Evolutionary conservation across 169 alveolate species (phyloP), one percentile per base, ranked within the genome.

Genomic region (Cryptosporidium sp.): DNA sequence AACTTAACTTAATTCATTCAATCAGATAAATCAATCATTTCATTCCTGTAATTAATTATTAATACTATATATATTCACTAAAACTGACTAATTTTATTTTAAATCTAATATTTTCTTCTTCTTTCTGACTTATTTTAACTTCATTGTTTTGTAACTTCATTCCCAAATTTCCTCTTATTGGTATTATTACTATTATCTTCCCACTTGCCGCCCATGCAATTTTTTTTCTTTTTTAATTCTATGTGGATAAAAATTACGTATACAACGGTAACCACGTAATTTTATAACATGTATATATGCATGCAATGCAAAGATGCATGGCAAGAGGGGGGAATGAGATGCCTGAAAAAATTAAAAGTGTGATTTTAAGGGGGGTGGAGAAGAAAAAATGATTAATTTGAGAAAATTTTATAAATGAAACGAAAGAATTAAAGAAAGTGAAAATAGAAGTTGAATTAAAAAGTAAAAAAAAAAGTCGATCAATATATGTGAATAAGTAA

Each of bases 231-330:
- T 10, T 10, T 21, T 0, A 10, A 16, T 8, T 56, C 26, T 0
- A 56, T 56, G 67, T 56, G 67, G 67, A 56, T 42, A n/a, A 56
- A 56, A 23, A 3, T 56, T 56, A 56, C 67, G 67, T 56, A 29
- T 21, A 56, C n/a, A 21, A 56, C 67, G 67, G 29, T 56, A 56
- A 23, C 67, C 67, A 56, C 67, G 67, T 56, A 56, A 56, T 56
- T 0, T 21, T 3, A 16, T 56, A n/a, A n/a, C 21, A 23, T 56
- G 67, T 2, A 56, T 56, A 7, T 1, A 56, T 21, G 67, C 67
- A 56, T 56, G 67, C 23, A 56, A 56, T 56, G 67, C 35, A 23
- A 56, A 23, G 23, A 21, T n/a, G 5, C 56, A 48, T 48, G 21
- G 18, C 7, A 48, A 3, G 18, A 3, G 18, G 56, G 23, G 56